Evolutionary conservation across 495 filamentous ascomycete genomes (phyloP).

Genomic region (Penicillium roqueforti): DNA sequence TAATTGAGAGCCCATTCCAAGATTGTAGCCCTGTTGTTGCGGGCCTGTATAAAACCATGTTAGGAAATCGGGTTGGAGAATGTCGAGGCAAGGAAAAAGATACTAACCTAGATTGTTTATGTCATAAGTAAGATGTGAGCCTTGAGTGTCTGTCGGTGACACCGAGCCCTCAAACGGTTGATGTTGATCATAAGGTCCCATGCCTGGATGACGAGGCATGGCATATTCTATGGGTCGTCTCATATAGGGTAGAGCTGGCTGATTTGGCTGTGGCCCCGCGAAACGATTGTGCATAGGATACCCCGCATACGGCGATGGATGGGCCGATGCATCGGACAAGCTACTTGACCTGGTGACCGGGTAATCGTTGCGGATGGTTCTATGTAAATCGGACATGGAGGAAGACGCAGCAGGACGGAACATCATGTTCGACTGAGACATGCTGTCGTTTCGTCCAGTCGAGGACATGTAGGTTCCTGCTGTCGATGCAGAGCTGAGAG

Average conservation of each 20-base stretch:
- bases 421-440: conserved; percentile 25
- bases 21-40: conserved; percentile 33
- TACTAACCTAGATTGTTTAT: conserved; percentile 27
- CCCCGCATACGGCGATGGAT: conserved; percentile 27
- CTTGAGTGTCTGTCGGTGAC: conserved; percentile 35
- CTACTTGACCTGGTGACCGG: conserved; percentile 42
- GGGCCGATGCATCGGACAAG: conserved; percentile 36
- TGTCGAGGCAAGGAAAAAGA: background rate
- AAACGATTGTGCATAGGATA: conserved; percentile 33
- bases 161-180: conserved; percentile 38
- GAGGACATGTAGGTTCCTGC: conserved; percentile 41
- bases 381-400: conserved; percentile 31
- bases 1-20: conserved; percentile 34
- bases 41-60: conserved; percentile 21
- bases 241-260: conserved; percentile 31
- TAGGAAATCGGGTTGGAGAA: conserved; percentile 3
- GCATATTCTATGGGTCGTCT: conserved; percentile 36
- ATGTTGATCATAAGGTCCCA: conserved; percentile 33
- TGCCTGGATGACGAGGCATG: conserved; percentile 27
- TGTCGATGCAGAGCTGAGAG: conserved; percentile 41
- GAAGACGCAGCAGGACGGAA: conserved; percentile 30
- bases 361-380: conserved; percentile 33
- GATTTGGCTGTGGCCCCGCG: conserved; percentile 27
- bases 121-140: conserved; percentile 21
- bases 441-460: conserved; percentile 27